Conservation (phyloP, 1,284 basidiomycete species). For the Trichosporon inkin region DNA sequence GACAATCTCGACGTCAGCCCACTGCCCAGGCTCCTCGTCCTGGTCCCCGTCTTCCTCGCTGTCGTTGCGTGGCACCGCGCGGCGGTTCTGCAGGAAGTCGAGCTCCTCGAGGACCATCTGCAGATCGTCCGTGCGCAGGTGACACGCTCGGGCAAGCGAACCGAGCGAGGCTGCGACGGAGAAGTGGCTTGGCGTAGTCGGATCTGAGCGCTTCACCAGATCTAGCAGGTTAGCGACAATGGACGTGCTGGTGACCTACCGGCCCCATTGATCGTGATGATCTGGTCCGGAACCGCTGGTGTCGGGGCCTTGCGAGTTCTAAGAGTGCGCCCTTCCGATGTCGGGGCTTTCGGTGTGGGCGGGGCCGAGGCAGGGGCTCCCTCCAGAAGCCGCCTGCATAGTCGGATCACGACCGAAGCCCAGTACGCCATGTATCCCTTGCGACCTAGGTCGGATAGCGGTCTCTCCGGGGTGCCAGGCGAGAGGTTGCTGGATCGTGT, state of each 20-base stretch:
- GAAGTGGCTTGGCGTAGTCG: constrained; percentile 27
- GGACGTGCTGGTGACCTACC: constrained; percentile 22
- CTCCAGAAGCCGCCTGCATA: constrained; percentile 60
- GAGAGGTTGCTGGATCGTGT: constrained; percentile 56
- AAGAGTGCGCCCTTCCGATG: constrained; percentile 21
- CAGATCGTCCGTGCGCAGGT: constrained; percentile 77
- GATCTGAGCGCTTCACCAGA: constrained; percentile 9
- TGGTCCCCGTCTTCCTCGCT: constrained; percentile 25
- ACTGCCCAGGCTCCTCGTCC: constrained; percentile 36
- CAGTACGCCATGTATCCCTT: constrained; percentile 89
- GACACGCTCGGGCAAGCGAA: constrained; percentile 72
- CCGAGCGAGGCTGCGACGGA: constrained; percentile 62
- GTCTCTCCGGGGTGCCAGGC: constrained; percentile 89
- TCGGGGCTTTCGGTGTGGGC: neutral
- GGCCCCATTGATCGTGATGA: constrained; percentile 21
- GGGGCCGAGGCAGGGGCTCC: constrained; percentile 3
- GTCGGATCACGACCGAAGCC: constrained; percentile 77
- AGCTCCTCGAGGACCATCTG: constrained; percentile 83
- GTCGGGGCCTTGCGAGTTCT: constrained; percentile 19
- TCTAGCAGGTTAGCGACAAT: constrained; percentile 6
- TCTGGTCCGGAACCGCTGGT: constrained; percentile 12
- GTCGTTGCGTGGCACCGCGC: constrained; percentile 5
- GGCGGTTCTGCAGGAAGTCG: constrained; percentile 62
- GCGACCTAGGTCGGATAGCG: constrained; percentile 86
- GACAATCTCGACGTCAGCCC: constrained; percentile 49